Evolutionary conservation across 148 eudicot species (phyloP).

Genomic region (Mesembryanthemum crystallinum): DNA sequence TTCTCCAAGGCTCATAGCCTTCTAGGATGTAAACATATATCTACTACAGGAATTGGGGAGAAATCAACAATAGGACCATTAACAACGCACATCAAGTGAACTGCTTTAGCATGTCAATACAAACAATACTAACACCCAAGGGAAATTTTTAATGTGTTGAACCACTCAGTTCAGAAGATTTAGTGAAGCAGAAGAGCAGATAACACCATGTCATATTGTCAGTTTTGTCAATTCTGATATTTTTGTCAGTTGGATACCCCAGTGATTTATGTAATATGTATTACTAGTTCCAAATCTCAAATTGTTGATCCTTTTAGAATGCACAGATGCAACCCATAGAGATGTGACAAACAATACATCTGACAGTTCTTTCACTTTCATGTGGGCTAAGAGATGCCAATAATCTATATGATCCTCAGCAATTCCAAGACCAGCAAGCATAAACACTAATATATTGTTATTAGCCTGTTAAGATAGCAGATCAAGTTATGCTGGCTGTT

Average conservation of each 20-base stretch:
- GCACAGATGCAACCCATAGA: background rate
- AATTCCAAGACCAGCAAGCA: background rate
- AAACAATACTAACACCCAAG: background rate
- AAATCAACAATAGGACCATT: background rate
- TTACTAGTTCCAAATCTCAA: background rate
- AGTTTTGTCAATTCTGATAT: background rate
- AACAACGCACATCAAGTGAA: background rate
- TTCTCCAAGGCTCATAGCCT: background rate
- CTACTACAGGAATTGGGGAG: background rate
- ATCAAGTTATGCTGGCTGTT: background rate
- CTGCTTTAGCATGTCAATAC: background rate
- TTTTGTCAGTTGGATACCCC: background rate
- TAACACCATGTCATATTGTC: constrained; percentile 1
- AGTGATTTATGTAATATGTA: background rate
- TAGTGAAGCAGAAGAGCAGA: background rate
- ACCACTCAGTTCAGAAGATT: background rate
- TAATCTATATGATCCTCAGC: too few species aligned
- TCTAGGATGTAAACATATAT: background rate
- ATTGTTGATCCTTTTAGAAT: background rate
- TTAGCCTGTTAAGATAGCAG: too few species aligned
- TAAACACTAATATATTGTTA: too few species aligned
- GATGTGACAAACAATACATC: background rate
- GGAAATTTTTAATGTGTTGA: background rate
- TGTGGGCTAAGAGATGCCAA: background rate
- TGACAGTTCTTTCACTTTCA: background rate